Evolutionary conservation across 768 basidiomycete species (phyloP), one percentile per base, ranked within the genome.

Genomic region (Ramaria rubella): DNA sequence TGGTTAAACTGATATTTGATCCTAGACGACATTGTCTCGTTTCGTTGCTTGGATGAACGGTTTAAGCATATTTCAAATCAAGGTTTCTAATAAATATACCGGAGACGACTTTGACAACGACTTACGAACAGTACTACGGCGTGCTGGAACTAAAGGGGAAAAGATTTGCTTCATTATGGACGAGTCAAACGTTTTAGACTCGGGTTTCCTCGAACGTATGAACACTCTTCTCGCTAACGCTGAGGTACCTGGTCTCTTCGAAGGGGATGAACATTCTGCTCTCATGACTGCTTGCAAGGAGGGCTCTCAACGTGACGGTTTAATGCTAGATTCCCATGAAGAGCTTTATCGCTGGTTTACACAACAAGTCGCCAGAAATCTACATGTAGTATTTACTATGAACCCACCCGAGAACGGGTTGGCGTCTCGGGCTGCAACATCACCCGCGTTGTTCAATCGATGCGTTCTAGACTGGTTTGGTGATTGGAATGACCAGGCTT

Each of bases 41-140:
- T 99, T 99, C 69, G 96, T 99, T 26, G 96, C 96, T 0, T 99
- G 96, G 96, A 97, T 99, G 86, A 99, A 99, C 64, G 96, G 96
- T 43, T 76, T 99, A 53, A 96, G 90, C 67, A 94, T 99, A 62
- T 99, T 96, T 81, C 96, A 99, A 69, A 96, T 99, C 79, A 98
- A 98, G 68, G 96, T 98, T 4, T 97, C 95, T 23, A 99, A 98
- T 76, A 95, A 94, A 68, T 99, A 99, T 69, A 96, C 93, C 1
- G 94, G 91, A 23, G 94, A 95, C 15, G 96, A 99, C 69, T 99
- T 99, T 64, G 96, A 99, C 62, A 95, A 99, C 61, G 96, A 99
- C 69, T 77, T 99, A 44, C 85, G 96, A 40, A 90, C 85, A 0
- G 96, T 99, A 5, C 83, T 99, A 34, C 90, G 96, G 43, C 87